Conservation (phyloP, 257 asterid species). For the Solanum lycopersicoides region DNA sequence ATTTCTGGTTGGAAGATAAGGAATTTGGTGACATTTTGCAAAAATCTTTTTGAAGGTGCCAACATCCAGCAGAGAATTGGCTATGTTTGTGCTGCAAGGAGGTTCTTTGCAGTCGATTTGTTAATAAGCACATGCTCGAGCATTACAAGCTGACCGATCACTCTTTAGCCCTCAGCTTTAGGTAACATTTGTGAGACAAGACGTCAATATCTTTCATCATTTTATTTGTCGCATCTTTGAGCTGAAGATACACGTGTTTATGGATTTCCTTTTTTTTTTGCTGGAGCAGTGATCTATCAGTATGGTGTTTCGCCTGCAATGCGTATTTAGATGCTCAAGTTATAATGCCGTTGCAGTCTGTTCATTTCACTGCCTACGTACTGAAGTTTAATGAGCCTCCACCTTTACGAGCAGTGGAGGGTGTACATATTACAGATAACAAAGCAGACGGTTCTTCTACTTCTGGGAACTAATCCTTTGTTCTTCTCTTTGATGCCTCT, state of each 20-base stretch:
- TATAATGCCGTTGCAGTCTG: conserved; percentile 44
- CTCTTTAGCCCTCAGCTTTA: conserved; percentile 64
- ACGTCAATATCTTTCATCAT: background rate
- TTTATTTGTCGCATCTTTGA: background rate
- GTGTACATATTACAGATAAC: conserved; percentile 8
- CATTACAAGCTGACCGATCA: conserved; percentile 50
- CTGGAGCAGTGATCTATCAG: conserved; percentile 67
- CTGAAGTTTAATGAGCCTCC: conserved; percentile 76
- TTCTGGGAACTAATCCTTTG: background rate
- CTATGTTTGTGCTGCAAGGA: conserved; percentile 76
- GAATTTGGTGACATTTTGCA: background rate
- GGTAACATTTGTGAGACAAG: conserved; percentile 17
- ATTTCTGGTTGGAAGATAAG: background rate
- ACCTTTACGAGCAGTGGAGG: conserved; percentile 28
- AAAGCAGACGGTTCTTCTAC: conserved; percentile 2
- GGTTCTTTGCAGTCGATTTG: conserved; percentile 85
- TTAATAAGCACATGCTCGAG: conserved; percentile 89
- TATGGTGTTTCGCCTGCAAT: conserved; percentile 90
- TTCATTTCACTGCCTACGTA: conserved; percentile 64
- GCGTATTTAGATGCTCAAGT: conserved; percentile 78
- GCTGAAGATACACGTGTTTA: background rate
- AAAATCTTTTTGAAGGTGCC: conserved; percentile 34
- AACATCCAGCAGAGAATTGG: conserved; percentile 78
- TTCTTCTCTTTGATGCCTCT: background rate
- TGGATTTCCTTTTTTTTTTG: background rate